Base-by-base conservation (phyloP, 345 rosid genomes). In the Syzygium grande region DNA sequence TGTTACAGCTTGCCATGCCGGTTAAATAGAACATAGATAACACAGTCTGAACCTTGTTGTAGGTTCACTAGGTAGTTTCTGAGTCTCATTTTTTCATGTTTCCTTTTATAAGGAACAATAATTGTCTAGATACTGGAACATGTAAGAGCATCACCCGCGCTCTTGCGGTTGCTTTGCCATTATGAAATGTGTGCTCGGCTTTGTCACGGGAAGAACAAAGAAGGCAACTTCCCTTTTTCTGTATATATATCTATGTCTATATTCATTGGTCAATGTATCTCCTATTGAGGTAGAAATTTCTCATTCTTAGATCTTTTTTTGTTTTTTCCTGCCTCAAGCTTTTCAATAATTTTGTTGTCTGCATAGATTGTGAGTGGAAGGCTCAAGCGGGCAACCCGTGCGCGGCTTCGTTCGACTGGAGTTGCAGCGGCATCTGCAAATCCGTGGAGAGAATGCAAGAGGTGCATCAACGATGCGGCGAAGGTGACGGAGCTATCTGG, bases 391-490 rank as follows among this genome's bases (percentile, higher is more conserved):
- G 97, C 9, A 94, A 95, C 85, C 93, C 95, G 2, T 95, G 98
- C 51, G 98, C 93, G 5, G 98, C 98, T 59, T 95, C 98, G 16
- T 95, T 94, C 43, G 98, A 95, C 52, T 95, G 98, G 97, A 95
- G 93, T 49, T 94, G 98, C 89, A 94, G 98, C 8, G 96, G 97
- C 89, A 88, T 95, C 46, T 95, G 98, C 91, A 93, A 92, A 90
- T 94, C 98, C 0, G 95, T 94, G 86, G 96, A 95, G 87, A 94
- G 95, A 85, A 94, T 95, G 88, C 92, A 92, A 43, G 97, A 92
- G 87, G 97, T 95, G 88, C 98, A 95, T 88, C 93, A 84, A 85
- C 92, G 94, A 27, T 95, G 98, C 53, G 96, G 98, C 30, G 98
- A 95, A 89, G 96, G 94, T 2, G 93, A 95, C 5, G 95, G 92